Conservation (phyloP, 768 basidiomycete genomes). For the Cubamyces sp. region DNA sequence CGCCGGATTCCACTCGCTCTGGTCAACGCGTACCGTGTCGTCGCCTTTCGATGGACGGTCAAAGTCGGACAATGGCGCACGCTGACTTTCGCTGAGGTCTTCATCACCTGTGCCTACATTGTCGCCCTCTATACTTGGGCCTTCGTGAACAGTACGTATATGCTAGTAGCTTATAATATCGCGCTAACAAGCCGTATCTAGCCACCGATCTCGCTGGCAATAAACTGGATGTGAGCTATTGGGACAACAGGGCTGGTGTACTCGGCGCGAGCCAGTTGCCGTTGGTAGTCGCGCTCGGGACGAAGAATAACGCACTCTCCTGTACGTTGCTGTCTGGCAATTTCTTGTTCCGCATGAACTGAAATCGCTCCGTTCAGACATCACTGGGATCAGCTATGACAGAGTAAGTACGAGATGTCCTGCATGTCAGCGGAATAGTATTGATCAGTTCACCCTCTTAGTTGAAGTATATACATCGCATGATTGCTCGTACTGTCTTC, state of each 20-base stretch:
- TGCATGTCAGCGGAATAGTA: background rate
- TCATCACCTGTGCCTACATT: conserved; percentile 40
- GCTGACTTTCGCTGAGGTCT: conserved; percentile 42
- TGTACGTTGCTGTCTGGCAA: conserved; percentile 33
- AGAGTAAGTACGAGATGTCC: conserved; percentile 39
- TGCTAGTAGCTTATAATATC: background rate
- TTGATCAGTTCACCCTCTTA: conserved; percentile 8
- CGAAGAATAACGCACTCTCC: conserved; percentile 60
- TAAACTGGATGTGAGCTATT: conserved; percentile 31
- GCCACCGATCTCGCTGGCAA: conserved; percentile 31
- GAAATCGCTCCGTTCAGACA: conserved; percentile 35
- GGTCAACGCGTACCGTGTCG: conserved; percentile 35
- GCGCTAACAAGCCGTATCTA: background rate
- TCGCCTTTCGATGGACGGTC: conserved; percentile 39
- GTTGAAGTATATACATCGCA: conserved; percentile 52
- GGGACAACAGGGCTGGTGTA: conserved; percentile 43
- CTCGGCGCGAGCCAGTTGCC: conserved; percentile 55
- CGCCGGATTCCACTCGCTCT: conserved; percentile 32
- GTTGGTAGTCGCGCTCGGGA: conserved; percentile 59
- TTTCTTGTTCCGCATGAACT: background rate
- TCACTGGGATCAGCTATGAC: conserved; percentile 55
- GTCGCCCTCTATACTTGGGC: conserved; percentile 35
- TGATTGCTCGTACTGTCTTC: conserved; percentile 50
- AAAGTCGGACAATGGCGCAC: conserved; percentile 35
- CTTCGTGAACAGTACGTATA: conserved; percentile 32